Evolutionary conservation across 768 basidiomycete genomes (phyloP).

Genomic region (Tylopilus subfusipes): DNA sequence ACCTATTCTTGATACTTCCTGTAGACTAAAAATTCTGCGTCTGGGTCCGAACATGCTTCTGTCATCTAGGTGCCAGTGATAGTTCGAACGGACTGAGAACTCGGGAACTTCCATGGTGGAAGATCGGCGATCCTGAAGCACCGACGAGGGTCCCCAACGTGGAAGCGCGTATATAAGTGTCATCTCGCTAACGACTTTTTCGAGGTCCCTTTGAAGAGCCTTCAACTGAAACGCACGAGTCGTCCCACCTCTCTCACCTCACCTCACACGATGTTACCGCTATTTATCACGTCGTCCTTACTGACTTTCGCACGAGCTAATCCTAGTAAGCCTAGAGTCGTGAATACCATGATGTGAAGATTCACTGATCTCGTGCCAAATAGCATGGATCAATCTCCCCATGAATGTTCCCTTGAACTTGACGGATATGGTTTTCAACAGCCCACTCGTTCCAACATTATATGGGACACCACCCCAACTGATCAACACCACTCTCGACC

Average conservation of each 20-base stretch:
- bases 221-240: background rate
- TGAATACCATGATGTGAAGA: background rate
- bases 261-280: background rate
- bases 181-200: too few species aligned
- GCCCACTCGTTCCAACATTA: slow-evolving; percentile 15
- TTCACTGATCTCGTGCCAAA: background rate
- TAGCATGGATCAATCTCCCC: slow-evolving; percentile 19
- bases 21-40: background rate
- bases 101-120: too few species aligned
- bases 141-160: too few species aligned
- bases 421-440: slow-evolving; percentile 13
- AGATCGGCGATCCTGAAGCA: too few species aligned
- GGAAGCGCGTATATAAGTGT: too few species aligned
- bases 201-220: too few species aligned
- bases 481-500: slow-evolving; percentile 16
- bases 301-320: background rate
- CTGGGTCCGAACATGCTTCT: too few species aligned
- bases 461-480: slow-evolving; percentile 17
- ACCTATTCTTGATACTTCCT: background rate
- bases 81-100: too few species aligned
- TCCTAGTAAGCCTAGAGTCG: background rate
- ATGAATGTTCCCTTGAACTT: slow-evolving; percentile 10
- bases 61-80: too few species aligned
- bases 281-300: background rate
- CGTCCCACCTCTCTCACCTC: background rate